These are phyloP conservation scores for Solanum hybrid DNA, from an alignment of 305 asterid species.

Conservation along the genomic window DNA sequence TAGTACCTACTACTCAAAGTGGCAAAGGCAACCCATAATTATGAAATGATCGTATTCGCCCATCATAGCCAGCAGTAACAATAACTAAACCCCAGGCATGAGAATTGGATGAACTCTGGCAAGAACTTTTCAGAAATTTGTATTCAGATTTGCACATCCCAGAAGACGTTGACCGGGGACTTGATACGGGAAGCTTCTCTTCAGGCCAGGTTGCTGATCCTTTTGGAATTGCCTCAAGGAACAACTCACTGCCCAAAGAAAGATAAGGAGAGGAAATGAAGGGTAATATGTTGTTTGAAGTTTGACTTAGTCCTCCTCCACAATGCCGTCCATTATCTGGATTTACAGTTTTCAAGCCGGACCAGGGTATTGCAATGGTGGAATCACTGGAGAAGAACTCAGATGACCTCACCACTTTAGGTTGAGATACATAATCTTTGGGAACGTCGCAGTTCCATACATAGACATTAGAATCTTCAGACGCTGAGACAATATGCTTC, in stretches of 20 bases:
- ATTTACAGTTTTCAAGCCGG: slow-evolving; percentile 33
- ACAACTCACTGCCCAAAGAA: slow-evolving; percentile 49
- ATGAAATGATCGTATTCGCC: slow-evolving; percentile 71
- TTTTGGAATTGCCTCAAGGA: slow-evolving; percentile 42
- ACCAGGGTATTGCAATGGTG: slow-evolving; percentile 81
- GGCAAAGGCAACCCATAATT: slow-evolving; percentile 78
- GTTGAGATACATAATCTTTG: slow-evolving; percentile 19
- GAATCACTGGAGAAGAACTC: slow-evolving; percentile 65
- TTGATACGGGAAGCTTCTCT: slow-evolving; percentile 64
- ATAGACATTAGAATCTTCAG: slow-evolving; percentile 32
- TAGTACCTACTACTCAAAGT: slow-evolving; percentile 19
- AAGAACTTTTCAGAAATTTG: slow-evolving; percentile 57
- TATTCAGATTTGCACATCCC: slow-evolving; percentile 48
- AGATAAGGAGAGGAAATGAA: slow-evolving; percentile 44
- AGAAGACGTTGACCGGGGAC: slow-evolving; percentile 19
- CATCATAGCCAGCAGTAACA: slow-evolving; percentile 79
- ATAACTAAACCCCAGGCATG: slow-evolving; percentile 82
- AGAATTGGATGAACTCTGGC: slow-evolving; percentile 49
- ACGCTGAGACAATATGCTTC: slow-evolving; percentile 30
- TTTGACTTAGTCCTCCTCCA: slow-evolving; percentile 3
- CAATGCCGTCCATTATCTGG: slow-evolving; percentile 14
- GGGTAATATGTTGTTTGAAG: slow-evolving; percentile 29
- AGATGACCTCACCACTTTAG: slow-evolving; percentile 39
- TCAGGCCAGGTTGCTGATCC: slow-evolving; percentile 98
- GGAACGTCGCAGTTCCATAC: slow-evolving; percentile 42